Evolutionary conservation across 2,329 filamentous ascomycete genomes (phyloP).

Genomic region (Exophiala oligosperma): DNA sequence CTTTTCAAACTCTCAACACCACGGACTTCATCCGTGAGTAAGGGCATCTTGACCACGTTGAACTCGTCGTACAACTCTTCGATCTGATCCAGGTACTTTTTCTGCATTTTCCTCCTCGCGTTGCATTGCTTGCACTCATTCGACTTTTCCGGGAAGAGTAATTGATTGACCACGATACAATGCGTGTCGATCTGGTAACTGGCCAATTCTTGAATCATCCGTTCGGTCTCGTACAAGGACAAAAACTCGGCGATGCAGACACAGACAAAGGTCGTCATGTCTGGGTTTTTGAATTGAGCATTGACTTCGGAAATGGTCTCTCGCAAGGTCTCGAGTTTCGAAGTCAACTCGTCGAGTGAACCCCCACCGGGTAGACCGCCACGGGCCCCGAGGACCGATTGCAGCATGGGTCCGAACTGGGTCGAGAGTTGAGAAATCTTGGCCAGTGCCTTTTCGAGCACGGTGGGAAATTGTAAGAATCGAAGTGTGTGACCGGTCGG

Average conservation of each 20-base stretch:
- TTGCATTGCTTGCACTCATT: conserved; percentile 95
- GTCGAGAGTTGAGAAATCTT: conserved; percentile 92
- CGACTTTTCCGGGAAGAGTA: conserved; percentile 84
- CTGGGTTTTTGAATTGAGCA: conserved; percentile 94
- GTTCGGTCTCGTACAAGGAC: conserved; percentile 95
- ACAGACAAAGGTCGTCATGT: conserved; percentile 94
- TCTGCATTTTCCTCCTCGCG: conserved; percentile 94
- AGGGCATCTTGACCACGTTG: conserved; percentile 97
- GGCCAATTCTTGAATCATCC: conserved; percentile 97
- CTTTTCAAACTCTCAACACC: conserved; percentile 92
- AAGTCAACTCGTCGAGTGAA: conserved; percentile 85
- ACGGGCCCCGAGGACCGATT: conserved; percentile 79
- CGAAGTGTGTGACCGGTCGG: conserved; percentile 97
- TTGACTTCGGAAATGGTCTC: conserved; percentile 96
- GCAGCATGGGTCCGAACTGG: conserved; percentile 95
- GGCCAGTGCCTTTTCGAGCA: conserved; percentile 96
- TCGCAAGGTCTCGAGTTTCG: conserved; percentile 90
- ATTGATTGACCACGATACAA: conserved; percentile 96
- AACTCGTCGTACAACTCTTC: conserved; percentile 99
- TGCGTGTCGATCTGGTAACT: conserved; percentile 95
- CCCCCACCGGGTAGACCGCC: conserved; percentile 86
- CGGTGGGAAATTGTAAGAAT: conserved; percentile 96
- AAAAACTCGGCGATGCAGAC: conserved; percentile 98
- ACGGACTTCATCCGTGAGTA: conserved; percentile 91
- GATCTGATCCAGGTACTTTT: conserved; percentile 98